A percentile compares a stretch with the other conserved stretches of the same genome.
Conservation (phyloP, 2,329 filamentous ascomycete genomes). For the Aspergillus fumigatus region DNA sequence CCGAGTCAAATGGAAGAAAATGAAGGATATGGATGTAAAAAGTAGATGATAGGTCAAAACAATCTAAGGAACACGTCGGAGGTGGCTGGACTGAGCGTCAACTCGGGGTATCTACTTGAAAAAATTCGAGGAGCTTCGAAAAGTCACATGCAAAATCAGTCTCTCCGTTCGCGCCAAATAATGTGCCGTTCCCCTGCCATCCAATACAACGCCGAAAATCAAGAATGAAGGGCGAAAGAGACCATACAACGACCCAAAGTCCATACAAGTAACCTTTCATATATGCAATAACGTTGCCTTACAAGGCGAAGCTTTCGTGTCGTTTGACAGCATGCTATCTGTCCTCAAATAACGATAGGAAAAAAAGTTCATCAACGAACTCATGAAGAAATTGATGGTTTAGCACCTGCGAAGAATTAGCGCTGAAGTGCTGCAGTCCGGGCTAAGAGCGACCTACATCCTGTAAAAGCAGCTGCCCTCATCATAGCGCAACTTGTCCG, state of each 20-base stretch:
- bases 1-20: not conserved
- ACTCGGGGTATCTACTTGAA: constrained; percentile 48
- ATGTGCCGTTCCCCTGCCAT: constrained; percentile 37
- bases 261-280: constrained; percentile 24
- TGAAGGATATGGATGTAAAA: not conserved
- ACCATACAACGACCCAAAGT: constrained; percentile 18
- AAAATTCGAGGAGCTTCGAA: constrained; percentile 45
- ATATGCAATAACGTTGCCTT: constrained; percentile 30
- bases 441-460: constrained; percentile 42
- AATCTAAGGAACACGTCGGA: constrained; percentile 29
- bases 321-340: constrained; percentile 16
- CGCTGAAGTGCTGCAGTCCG: constrained; percentile 5
- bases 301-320: constrained; percentile 19
- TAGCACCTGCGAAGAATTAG: constrained; percentile 31
- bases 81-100: constrained; percentile 44
- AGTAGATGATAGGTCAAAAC: constrained; percentile 7
- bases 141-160: constrained; percentile 30
- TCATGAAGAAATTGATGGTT: constrained; percentile 8
- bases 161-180: constrained; percentile 38
- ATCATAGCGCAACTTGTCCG: constrained; percentile 65
- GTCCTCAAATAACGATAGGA: constrained; percentile 14
- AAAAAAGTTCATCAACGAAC: constrained; percentile 5
- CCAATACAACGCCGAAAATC: constrained; percentile 30
- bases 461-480: constrained; percentile 75
- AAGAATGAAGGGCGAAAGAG: constrained; percentile 9